phyloP scores from a whole-genome alignment of 2,329 filamentous ascomycete species.

The Fusarium agapanthi region DNA sequence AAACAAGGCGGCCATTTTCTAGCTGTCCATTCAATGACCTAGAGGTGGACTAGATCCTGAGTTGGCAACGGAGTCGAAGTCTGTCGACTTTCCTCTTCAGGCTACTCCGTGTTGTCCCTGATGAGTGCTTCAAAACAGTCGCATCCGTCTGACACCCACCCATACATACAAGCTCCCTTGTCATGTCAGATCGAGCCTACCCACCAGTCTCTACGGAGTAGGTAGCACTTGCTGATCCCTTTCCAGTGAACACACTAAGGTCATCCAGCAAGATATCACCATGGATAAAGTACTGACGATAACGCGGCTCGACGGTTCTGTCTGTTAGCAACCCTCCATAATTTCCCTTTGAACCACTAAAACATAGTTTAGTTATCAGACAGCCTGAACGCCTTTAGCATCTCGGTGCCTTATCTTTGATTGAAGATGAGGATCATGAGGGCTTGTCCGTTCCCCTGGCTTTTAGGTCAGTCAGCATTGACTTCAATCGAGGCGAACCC shows the following conservation, averaged over 20 bases:
- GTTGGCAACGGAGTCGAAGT: conserved; percentile 4
- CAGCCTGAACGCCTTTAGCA: neutral
- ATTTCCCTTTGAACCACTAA: conserved; percentile 35
- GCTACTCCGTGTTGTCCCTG: conserved; percentile 6
- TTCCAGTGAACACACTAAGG: neutral
- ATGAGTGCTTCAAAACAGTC: neutral
- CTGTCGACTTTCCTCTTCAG: conserved; percentile 17
- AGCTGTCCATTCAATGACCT: neutral
- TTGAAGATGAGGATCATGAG: neutral
- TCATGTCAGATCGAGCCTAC: neutral
- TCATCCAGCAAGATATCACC: conserved; percentile 2
- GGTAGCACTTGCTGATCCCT: neutral
- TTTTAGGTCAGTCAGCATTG: conserved; percentile 2
- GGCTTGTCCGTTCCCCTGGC: conserved; percentile 2
- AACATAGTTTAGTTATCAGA: conserved; percentile 7
- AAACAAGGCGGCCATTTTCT: neutral
- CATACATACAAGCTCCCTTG: neutral
- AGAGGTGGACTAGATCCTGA: neutral
- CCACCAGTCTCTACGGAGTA: neutral
- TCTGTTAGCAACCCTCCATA: conserved; percentile 23
- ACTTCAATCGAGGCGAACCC: neutral
- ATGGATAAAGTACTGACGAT: conserved; percentile 15
- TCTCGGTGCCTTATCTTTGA: conserved; percentile 31
- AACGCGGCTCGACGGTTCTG: conserved; percentile 20
- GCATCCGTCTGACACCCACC: neutral